Evolutionary conservation across 768 basidiomycete genomes (phyloP), one percentile per base, ranked within the genome.

Genomic region (Podaxis carcinomalis): DNA sequence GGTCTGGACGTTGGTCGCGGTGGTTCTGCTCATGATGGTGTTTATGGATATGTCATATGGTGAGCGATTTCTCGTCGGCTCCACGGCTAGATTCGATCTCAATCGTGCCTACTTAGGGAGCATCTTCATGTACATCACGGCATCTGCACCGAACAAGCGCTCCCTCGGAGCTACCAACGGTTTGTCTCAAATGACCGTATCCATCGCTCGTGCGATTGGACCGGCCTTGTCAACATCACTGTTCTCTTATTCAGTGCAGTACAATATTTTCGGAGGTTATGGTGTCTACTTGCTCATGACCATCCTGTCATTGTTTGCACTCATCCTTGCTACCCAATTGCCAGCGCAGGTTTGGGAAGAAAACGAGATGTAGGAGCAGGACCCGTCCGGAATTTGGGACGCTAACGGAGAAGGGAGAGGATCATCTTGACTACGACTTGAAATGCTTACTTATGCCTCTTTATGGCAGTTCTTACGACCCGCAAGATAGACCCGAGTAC

Each of bases 161-260:
- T 80, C 80, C 0, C 72, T 85, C 2, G 84, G 84, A 23, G 78
- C 80, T 0, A 78, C 77, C 9, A 81, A 85, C 60, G 84, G 84
- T 7, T 68, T 85, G 14, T 75, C 74, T 0, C 79, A 79, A 62
- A 82, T 77, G 14, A 70, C 74, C 1, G 76, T 75, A 1, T 77
- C 80, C 2, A 68, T 79, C 9, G 75, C 78, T 0, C 77, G 81
- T 44, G 81, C 80, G 2, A 72, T 84, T 21, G 83, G 82, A 1
- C 83, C 84, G 0, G 77, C 75, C 1, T 42, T 78, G 36, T 69
- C 78, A 4, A 81, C 83, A 0, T 83, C 83, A 0, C 65, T 83
- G n/a, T 85, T 84, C 59, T 82, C 84, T 1, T 65, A 78, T 28
- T 84, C 83, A 0, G 77, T 82, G 32, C 67, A 85, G 62, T 68